These are phyloP conservation scores for Linnemannia zychae DNA, from an alignment of 192 early-diverging fungal species.

Conservation along the genomic window DNA sequence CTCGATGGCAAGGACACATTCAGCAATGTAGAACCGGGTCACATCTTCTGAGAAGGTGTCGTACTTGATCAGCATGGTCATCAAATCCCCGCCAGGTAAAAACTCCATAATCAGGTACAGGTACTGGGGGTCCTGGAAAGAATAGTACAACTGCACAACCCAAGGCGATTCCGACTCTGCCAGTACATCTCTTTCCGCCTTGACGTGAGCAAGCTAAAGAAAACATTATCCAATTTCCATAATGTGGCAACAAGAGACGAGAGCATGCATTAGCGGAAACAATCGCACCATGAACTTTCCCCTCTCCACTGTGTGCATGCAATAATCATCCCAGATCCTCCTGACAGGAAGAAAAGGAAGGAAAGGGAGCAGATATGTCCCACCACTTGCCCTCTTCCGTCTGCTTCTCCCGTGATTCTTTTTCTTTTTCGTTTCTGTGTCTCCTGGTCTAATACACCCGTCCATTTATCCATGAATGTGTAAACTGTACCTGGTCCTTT, in stretches of 20 bases:
- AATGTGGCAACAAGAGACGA: background rate
- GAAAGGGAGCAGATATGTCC: background rate
- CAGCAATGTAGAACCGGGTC: constrained; percentile 98
- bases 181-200: constrained; percentile 97
- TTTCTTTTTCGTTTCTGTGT: constrained; percentile 23
- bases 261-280: background rate
- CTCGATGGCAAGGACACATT: constrained; percentile 93
- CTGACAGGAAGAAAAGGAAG: background rate
- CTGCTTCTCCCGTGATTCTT: background rate
- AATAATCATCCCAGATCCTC: constrained; percentile 1
- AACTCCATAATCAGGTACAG: constrained; percentile 99
- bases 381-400: background rate
- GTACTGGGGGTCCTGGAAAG: constrained; percentile 95
- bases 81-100: constrained; percentile 98
- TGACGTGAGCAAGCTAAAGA: constrained; percentile 91
- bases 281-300: background rate
- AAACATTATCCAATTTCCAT: background rate
- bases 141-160: constrained; percentile 98
- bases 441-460: constrained; percentile 57
- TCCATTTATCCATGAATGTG: background rate
- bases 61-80: constrained; percentile 99
- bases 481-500: constrained; percentile 88
- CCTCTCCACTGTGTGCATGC: background rate
- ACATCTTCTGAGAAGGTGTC: constrained; percentile 98
- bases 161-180: constrained; percentile 96